Evolutionary conservation across 192 early-diverging fungal genomes (phyloP).

Genomic region (Backusella liffmaniae): DNA sequence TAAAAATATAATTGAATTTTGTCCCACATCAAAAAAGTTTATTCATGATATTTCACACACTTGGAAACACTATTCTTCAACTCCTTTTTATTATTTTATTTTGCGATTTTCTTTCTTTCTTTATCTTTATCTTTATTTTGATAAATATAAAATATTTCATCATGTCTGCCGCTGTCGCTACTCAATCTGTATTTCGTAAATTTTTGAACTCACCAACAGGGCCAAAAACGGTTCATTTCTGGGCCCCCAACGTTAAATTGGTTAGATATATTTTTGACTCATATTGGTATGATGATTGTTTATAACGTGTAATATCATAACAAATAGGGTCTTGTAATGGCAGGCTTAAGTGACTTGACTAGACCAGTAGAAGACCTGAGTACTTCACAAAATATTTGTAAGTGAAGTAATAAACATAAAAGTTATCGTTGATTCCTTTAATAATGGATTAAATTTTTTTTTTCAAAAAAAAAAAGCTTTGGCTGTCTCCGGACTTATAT

Average conservation of each 20-base stretch:
- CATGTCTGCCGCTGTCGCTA: constrained; percentile 30
- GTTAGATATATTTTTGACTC: constrained; percentile 30
- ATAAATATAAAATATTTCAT: background rate
- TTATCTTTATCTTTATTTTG: background rate
- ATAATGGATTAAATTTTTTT: background rate
- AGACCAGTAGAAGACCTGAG: constrained; percentile 89
- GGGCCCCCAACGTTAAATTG: constrained; percentile 94
- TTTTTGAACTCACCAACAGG: constrained; percentile 75
- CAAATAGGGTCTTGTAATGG: constrained; percentile 83
- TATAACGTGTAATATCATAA: constrained; percentile 7
- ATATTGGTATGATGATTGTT: background rate
- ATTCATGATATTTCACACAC: constrained; percentile 13
- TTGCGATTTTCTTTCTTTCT: background rate
- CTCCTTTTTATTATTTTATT: constrained; percentile 3
- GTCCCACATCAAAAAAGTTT: constrained; percentile 4
- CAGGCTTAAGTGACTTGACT: constrained; percentile 84
- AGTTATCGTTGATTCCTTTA: background rate
- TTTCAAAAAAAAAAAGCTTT: constrained; percentile 51
- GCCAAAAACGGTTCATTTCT: constrained; percentile 98
- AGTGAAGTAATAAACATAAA: constrained; percentile 5
- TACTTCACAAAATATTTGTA: constrained; percentile 74
- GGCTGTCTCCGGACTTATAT: constrained; percentile 94
- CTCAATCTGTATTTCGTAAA: constrained; percentile 61
- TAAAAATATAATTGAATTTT: background rate
- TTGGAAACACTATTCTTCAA: background rate